Percentiles rank a stretch among this genome's conserved stretches.
Evolutionary conservation across 345 rosid genomes (phyloP).

Genomic region (Moringa oleifera): DNA sequence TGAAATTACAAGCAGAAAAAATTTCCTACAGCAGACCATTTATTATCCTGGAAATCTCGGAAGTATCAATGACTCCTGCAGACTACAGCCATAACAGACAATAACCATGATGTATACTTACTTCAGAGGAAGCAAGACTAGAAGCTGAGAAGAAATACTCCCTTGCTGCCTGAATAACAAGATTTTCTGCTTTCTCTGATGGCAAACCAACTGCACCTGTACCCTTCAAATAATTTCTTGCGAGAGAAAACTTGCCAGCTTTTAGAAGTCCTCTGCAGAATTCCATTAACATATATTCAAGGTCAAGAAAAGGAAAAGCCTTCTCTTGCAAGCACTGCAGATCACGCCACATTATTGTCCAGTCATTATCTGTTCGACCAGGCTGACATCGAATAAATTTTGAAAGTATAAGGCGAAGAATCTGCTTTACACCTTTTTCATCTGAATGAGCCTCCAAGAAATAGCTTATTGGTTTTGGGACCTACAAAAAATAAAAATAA

Average conservation of each 20-base stretch:
- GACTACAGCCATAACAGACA: too few species aligned
- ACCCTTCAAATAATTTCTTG: conserved; percentile 89
- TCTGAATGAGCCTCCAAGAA: conserved; percentile 73
- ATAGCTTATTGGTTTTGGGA: conserved; percentile 75
- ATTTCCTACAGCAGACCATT: conserved; percentile 2
- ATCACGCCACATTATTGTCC: conserved; percentile 99
- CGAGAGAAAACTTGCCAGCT: conserved; percentile 97
- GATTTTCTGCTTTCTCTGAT: conserved; percentile 83
- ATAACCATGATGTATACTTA: conserved; percentile 23
- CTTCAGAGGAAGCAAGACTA: conserved; percentile 83
- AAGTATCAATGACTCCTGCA: too few species aligned
- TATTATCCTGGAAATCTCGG: not conserved
- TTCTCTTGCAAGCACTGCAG: conserved; percentile 72
- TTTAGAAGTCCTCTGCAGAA: conserved; percentile 95
- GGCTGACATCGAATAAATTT: conserved; percentile 87
- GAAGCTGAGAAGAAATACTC: conserved; percentile 97
- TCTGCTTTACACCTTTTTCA: conserved; percentile 87
- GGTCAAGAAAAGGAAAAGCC: conserved; percentile 87
- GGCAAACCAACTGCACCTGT: conserved; percentile 75
- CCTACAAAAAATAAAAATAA: conserved; percentile 57
- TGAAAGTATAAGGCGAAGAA: conserved; percentile 87
- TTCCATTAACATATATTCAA: conserved; percentile 80
- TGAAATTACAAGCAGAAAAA: conserved; percentile 1
- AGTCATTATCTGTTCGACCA: conserved; percentile 83
- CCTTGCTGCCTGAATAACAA: conserved; percentile 87